Evolutionary conservation across 768 basidiomycete genomes (phyloP), one percentile per base, ranked within the genome.

Genomic region (Hemileccinum rubropunctum): DNA sequence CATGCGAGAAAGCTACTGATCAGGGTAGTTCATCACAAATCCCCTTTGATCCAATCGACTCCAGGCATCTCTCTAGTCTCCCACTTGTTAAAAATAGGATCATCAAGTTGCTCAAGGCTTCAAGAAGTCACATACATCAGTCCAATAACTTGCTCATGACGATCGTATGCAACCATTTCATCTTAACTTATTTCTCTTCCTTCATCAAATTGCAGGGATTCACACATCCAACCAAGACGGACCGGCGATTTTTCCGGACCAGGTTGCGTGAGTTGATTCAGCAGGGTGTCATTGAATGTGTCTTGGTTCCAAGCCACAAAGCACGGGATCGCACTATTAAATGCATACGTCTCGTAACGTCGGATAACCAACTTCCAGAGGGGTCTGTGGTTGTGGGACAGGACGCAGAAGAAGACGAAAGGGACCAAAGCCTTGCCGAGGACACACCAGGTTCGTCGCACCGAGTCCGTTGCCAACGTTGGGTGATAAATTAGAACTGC

Each of bases 241-340:
- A 91, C 57, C 79, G 91, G n/a, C 80, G 91, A 13, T 90, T 91
- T 60, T 91, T 94, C 64, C 82, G 84, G 60, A 80, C 77, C 32
- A 77, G 90, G 38, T 71, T 93, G 35, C 79, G 82, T 3, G 88
- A 87, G 56, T 73, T 94, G 58, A 77, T 88, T 17, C 78, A 82
- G 45, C 80, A 86, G 60, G 83, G 88, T 7, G 60, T 88, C 34
- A 77, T 94, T 32, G 91, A 93, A 63, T 84, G 81, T 51, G 80
- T 93, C 26, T 67, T 80, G 37, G 83, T 91, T 9, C 85, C 86
- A 5, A 82, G 76, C 59, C 71, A 68, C 48, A 81, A 75, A 56
- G 73, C 75, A 49, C 72, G 75, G 17, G 61, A 68, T 36, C 75
- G 73, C 44, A 65, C 57, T 30, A 76, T 83, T 30, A 82, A 81